Evolutionary conservation across 2,329 filamentous ascomycete species (phyloP).

Genomic region (Lachnellula suecica): DNA sequence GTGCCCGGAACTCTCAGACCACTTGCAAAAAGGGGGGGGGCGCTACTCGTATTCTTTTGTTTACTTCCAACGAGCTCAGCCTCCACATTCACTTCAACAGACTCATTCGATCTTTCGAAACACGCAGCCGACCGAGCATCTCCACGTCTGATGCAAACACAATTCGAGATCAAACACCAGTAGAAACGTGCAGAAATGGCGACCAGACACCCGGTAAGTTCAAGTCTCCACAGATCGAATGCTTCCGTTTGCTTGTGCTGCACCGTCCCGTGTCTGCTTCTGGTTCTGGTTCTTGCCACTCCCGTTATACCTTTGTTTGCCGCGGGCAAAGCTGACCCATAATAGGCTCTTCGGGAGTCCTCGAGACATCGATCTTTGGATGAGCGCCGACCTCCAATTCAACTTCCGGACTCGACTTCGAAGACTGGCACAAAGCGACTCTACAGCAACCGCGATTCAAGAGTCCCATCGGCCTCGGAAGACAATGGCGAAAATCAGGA

Average conservation of each 20-base stretch:
- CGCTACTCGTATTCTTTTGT: no score
- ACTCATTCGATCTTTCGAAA: neutral
- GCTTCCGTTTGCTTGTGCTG: neutral
- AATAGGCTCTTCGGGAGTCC: conserved; percentile 7
- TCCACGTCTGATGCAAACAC: conserved; percentile 2
- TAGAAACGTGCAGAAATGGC: conserved; percentile 9
- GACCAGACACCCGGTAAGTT: conserved; percentile 10
- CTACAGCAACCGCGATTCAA: conserved; percentile 30
- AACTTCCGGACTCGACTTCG: conserved; percentile 3
- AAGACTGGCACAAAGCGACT: conserved; percentile 30
- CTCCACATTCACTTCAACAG: neutral
- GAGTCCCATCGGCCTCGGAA: conserved; percentile 26
- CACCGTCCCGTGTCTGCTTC: conserved; percentile 1
- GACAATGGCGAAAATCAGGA: conserved; percentile 32
- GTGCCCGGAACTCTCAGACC: no score
- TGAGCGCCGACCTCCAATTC: conserved; percentile 6
- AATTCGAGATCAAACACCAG: conserved; percentile 1
- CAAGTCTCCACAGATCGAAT: neutral
- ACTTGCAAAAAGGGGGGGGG: no score
- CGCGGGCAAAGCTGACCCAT: conserved; percentile 1
- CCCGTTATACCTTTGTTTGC: neutral
- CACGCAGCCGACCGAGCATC: neutral
- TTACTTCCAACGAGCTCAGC: neutral
- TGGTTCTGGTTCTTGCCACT: no score
- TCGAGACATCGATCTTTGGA: conserved; percentile 12